Base-by-base conservation (phyloP, 768 basidiomycete genomes). In the Tulasnella sp. region DNA sequence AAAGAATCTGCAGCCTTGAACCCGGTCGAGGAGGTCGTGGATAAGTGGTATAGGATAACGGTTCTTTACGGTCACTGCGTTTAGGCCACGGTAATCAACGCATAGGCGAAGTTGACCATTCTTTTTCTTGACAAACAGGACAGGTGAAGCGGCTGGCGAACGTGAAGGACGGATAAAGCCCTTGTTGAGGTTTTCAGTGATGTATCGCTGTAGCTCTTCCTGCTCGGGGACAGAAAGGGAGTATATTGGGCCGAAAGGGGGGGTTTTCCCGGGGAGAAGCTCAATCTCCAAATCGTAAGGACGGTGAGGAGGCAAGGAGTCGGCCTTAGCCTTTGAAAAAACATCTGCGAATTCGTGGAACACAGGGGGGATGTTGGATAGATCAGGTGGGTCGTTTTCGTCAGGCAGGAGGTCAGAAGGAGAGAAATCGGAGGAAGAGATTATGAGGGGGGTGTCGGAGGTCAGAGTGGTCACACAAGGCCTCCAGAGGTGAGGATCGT, bases 81-180 rank as follows among this genome's bases (percentile, higher is more conserved):
- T 63, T 81, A 87, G 61, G 81, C 84, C 63, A 77, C 55, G 41
- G 46, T 59, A 61, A 44, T 58, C 60, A 25, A 60, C 57, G 28
- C 56, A 58, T 0, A 61, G 53, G 13, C 61, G 47, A 0, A 61
- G 48, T 19, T 45, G 29, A 19, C 57, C 53, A 34, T 61, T 55
- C 48, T 56, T 55, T 44, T 61, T 63, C 42, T 58, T 58, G 45
- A 59, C 57, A 48, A 63, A 63, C 12, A 62, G 54, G 43, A 60
- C 55, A 3, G 62, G 58, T 4, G 60, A 42, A n/a, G 29, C 58
- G 20, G 52, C 53, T 5, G 61, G 46, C 0, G 58, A 58, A 12
- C 47, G 41, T 5, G 59, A 60, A 31, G 10, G 31, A 12, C 40
- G 46, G 25, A 58, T 57, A 24, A 37, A 54, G 10, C 57, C 56